These are phyloP conservation scores for Evansstolkia leycettana DNA, from an alignment of 495 filamentous ascomycete species.

Conservation along the genomic window DNA sequence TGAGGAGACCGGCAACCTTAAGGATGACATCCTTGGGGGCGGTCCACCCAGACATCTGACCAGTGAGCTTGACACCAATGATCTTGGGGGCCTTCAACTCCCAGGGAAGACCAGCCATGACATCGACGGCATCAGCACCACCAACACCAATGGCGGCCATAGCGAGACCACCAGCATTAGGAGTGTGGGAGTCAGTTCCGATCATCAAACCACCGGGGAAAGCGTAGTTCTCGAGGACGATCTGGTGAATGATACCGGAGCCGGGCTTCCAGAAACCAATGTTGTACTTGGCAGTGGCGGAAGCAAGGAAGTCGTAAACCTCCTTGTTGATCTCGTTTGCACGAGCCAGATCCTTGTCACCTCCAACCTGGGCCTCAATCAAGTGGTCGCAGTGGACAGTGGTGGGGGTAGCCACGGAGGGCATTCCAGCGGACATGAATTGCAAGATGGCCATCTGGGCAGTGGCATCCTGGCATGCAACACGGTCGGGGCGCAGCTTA, in stretches of 20 bases:
- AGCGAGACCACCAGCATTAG: slow-evolving; percentile 94
- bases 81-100: slow-evolving; percentile 96
- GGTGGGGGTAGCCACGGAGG: slow-evolving; percentile 82
- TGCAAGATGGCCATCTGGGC: slow-evolving; percentile 99
- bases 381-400: slow-evolving; percentile 99
- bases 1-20: slow-evolving; percentile 93
- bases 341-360: slow-evolving; percentile 85
- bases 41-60: slow-evolving; percentile 85
- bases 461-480: slow-evolving; percentile 98
- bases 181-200: slow-evolving; percentile 97
- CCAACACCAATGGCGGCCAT: slow-evolving; percentile 96
- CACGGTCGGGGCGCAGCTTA: slow-evolving; percentile 90
- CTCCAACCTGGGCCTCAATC: slow-evolving; percentile 95
- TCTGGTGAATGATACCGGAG: slow-evolving; percentile 99
- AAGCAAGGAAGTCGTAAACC: slow-evolving; percentile 95
- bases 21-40: slow-evolving; percentile 96
- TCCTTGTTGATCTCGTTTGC: slow-evolving; percentile 97
- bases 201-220: slow-evolving; percentile 98
- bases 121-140: slow-evolving; percentile 97
- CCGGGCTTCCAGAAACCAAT: slow-evolving; percentile 99
- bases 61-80: slow-evolving; percentile 91
- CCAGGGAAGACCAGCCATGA: slow-evolving; percentile 97
- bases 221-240: slow-evolving; percentile 96
- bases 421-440: slow-evolving; percentile 98
- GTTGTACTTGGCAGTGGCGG: slow-evolving; percentile 96